Base-by-base conservation (phyloP, 495 filamentous ascomycete genomes). In the Aspergillus kassunensis region DNA sequence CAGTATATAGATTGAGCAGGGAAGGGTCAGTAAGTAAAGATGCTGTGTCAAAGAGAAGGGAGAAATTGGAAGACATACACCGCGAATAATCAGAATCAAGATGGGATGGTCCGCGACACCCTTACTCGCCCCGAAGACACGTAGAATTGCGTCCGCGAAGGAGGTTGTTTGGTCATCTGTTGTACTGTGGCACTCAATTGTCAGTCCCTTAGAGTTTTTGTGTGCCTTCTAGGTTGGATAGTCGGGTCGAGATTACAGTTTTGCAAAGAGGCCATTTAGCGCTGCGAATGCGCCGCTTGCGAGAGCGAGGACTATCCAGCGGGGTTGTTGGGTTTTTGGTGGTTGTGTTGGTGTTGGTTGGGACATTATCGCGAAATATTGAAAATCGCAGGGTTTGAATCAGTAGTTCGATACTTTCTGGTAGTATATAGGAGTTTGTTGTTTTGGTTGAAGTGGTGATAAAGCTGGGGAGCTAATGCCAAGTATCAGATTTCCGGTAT, bases 231-330 rank as follows among this genome's bases (percentile, higher is more conserved):
- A 35, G n/a, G n/a, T n/a, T n/a, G n/a, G n/a, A n/a, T n/a, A n/a
- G n/a, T n/a, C n/a, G n/a, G n/a, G n/a, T n/a, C n/a, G n/a, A n/a
- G n/a, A n/a, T n/a, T 77, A 95, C 89, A 98, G 73, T 68, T 97
- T 98, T 0, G 93, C 93, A 72, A 97, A 98, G 20, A 96, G 86
- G 25, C 93, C 92, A 60, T 98, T 98, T 58, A 93, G 82, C 30
- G 91, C 90, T 12, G 93, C 93, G 67, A 91, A 97, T 8, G 86
- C 83, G 30, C 93, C 93, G 66, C 88, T 93, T 33, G 88, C 82
- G 30, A 95, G 58, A 21, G 93, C 90, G 40, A 91, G 80, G 47
- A 90, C 64, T 51, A 97, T 78, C 93, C 93, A 98, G 49, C 65
- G 66, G 54, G 69, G 45, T 48, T 42, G 50, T 34, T 16, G 54